phyloP scores from a whole-genome alignment of 441 rosid genomes.

The California macrophylla region DNA sequence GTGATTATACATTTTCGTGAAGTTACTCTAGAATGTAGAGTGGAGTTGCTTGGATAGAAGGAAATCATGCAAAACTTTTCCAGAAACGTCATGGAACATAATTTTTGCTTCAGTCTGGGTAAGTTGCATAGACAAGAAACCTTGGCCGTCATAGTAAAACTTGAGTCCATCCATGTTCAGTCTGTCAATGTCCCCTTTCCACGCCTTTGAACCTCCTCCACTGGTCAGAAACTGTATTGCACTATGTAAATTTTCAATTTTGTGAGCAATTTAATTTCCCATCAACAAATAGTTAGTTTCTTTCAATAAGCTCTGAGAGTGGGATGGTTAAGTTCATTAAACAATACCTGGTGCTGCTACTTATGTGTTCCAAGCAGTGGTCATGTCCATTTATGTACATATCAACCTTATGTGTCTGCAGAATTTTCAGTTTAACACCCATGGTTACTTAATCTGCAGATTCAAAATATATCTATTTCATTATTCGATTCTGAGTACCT shows the following conservation, averaged over 20 bases:
- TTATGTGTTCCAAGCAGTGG: constrained; percentile 40
- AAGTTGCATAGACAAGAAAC: constrained; percentile 10
- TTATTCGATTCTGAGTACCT: no score
- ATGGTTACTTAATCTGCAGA: no score
- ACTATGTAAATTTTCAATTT: neutral
- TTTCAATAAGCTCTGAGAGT: neutral
- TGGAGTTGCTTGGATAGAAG: neutral
- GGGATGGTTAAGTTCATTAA: neutral
- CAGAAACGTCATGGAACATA: neutral
- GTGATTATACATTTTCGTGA: no score
- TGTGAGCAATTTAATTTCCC: no score
- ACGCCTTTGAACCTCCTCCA: constrained; percentile 24
- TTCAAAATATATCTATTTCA: no score
- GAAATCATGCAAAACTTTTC: neutral
- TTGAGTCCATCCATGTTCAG: neutral
- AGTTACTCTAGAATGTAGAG: neutral
- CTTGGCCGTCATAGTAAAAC: constrained; percentile 17
- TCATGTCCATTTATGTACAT: constrained; percentile 49
- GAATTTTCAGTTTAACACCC: neutral
- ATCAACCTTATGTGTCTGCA: constrained; percentile 27
- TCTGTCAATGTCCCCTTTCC: constrained; percentile 18
- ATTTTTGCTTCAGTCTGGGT: neutral
- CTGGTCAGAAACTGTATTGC: constrained; percentile 19
- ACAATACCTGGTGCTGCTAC: constrained; percentile 24
- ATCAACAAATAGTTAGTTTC: neutral